These are phyloP conservation scores for Neurospora discreta DNA, from an alignment of 495 filamentous ascomycete species.

Conservation along the genomic window DNA sequence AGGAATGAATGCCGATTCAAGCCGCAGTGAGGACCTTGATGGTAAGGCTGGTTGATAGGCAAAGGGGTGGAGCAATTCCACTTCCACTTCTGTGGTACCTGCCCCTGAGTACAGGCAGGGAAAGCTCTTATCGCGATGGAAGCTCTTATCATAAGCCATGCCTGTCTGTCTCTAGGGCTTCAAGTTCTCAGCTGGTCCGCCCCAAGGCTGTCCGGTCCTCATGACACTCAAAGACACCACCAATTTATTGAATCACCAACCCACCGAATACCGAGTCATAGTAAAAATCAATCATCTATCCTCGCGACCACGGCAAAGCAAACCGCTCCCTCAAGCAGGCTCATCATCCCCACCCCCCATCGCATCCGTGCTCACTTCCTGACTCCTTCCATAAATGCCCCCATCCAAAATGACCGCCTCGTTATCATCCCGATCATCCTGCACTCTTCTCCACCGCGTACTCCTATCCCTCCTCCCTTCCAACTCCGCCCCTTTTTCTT, in stretches of 20 bases:
- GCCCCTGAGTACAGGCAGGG: no score
- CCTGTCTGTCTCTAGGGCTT: background rate
- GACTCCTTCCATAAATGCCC: constrained; percentile 39
- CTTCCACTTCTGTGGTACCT: background rate
- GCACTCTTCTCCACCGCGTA: constrained; percentile 73
- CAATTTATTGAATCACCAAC: no score
- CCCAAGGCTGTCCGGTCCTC: background rate
- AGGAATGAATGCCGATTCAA: background rate
- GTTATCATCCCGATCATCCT: constrained; percentile 84
- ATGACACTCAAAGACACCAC: background rate
- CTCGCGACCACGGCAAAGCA: no score
- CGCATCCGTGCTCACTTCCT: background rate
- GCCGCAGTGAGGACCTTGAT: background rate
- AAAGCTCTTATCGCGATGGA: background rate
- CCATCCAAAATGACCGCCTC: constrained; percentile 88
- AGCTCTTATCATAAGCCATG: background rate
- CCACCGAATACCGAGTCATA: no score
- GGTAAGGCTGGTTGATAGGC: background rate
- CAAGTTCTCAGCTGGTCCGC: background rate
- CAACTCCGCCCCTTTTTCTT: constrained; percentile 31
- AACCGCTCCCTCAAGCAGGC: background rate
- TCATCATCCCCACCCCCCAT: background rate
- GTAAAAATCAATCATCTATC: no score
- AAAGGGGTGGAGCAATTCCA: background rate
- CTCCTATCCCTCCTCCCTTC: constrained; percentile 30